These are phyloP conservation scores for Coprinellus aureogranulatus DNA, from an alignment of 768 basidiomycete genomes.

Conservation along the genomic window DNA sequence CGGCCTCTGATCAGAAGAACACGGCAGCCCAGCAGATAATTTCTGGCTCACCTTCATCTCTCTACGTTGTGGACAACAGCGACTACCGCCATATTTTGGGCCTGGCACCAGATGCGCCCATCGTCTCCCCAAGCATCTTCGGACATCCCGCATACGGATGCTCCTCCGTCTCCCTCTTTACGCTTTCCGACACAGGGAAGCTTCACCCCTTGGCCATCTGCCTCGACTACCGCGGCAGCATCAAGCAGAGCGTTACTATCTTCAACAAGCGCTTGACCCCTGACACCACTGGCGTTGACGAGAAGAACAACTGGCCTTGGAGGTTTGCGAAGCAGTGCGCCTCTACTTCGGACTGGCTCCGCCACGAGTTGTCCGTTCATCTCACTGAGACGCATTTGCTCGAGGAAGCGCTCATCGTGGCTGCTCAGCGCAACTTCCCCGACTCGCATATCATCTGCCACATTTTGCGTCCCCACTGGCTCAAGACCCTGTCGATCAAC, in stretches of 20 bases:
- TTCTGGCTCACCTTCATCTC: conserved; percentile 13
- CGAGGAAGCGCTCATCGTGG: conserved; percentile 29
- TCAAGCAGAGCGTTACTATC: conserved; percentile 24
- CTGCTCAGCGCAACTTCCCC: conserved; percentile 24
- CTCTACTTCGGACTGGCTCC: conserved; percentile 28
- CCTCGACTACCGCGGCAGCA: conserved; percentile 27
- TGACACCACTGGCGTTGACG: neutral
- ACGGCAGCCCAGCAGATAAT: neutral
- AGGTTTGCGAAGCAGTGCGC: conserved; percentile 30
- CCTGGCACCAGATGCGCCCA: conserved; percentile 11
- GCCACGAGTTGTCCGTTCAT: conserved; percentile 27
- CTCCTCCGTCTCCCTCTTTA: conserved; percentile 26
- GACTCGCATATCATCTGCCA: conserved; percentile 22
- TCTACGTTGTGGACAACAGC: conserved; percentile 26
- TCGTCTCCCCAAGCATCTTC: conserved; percentile 3
- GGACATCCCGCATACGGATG: conserved; percentile 20
- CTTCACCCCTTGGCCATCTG: conserved; percentile 29
- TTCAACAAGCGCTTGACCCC: conserved; percentile 24
- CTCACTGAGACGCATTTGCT: conserved; percentile 29
- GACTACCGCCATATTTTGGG: conserved; percentile 22
- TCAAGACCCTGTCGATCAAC: conserved; percentile 27
- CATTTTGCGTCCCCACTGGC: conserved; percentile 29
- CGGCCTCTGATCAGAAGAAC: conserved; percentile 14
- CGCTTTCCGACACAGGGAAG: conserved; percentile 22
- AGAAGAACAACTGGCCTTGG: conserved; percentile 30